These are phyloP conservation scores for Aurantiochytrium sp. DNA, from an alignment of 108 stramenopile species.

Conservation along the genomic window DNA sequence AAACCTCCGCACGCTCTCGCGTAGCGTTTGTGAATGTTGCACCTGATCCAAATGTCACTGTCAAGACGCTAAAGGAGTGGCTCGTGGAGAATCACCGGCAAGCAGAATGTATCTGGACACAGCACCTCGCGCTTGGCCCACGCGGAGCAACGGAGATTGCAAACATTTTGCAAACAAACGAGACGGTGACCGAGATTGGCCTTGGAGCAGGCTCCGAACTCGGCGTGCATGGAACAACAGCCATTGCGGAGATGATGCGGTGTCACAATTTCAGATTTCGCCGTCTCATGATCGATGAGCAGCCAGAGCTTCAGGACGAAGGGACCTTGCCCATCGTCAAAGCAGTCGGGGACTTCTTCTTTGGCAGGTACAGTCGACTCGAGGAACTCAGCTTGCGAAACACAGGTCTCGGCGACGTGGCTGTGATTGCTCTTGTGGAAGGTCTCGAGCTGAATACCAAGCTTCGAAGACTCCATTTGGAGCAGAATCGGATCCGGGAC, in stretches of 20 bases:
- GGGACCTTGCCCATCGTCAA: background rate
- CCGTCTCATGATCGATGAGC: background rate
- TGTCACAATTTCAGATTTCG: background rate
- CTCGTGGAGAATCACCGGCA: background rate
- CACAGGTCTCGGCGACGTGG: background rate
- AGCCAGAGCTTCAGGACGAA: background rate
- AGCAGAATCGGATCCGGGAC: background rate
- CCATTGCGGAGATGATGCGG: background rate
- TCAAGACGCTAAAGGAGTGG: background rate
- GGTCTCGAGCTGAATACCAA: background rate
- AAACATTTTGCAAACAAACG: background rate
- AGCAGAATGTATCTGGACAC: background rate
- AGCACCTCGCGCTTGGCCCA: background rate
- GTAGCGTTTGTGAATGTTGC: background rate
- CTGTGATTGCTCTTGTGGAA: background rate
- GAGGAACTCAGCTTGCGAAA: conserved; percentile 6
- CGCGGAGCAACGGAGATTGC: background rate
- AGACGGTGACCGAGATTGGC: background rate
- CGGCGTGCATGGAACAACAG: background rate
- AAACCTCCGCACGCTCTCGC: no score
- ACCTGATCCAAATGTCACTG: background rate
- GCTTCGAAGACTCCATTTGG: background rate
- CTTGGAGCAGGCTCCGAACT: background rate
- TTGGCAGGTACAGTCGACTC: background rate
- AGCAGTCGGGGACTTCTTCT: background rate